Base-by-base conservation (phyloP, 2,329 filamentous ascomycete genomes). In the Pyrenochaeta sp. region DNA sequence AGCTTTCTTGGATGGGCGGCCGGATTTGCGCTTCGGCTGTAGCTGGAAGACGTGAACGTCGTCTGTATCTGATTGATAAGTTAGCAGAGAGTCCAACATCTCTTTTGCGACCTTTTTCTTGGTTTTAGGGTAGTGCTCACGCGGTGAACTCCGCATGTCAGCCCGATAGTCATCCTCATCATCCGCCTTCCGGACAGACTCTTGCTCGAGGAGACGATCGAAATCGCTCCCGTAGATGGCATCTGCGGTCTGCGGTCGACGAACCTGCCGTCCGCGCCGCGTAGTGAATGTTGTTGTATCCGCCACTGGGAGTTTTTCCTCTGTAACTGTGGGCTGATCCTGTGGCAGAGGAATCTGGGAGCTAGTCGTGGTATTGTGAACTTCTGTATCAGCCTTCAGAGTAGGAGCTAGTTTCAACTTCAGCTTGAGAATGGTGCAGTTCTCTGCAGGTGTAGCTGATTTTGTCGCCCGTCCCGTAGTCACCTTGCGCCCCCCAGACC, bases 231-330 rank as follows among this genome's bases (percentile, higher is more conserved):
- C 55, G 10, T 13, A 51, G 36, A 13, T 15, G 24, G 2, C 34
- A 12, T 58, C 44, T 3, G 25, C n/a, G 0, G 59, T 36, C 12
- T 37, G 40, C 2, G 43, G 43, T 27, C 50, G 54, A 1, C 48
- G n/a, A 3, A 51, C 5, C 0, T 37, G 36, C n/a, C 61, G 34
- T 30, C 59, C 56, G n/a, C 59, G 59, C 10, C 42, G 42, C 25
- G 55, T 53, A 13, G 28, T 55, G 2, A 36, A 12, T 7, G 44
- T 42, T 24, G 43, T 15, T 13, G 37, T 28, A 19, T 24, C 19
- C 10, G 12, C 30, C 4, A 32, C 25, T 13, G 28, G 15, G 8
- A 36, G n/a, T 6, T 50, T 32, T 30, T 39, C n/a, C 1, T 27
- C 28, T 15, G 51, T 27, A 5, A 9, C 24, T 10, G 3, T 25